Conservation (phyloP, 805 yeast genomes). For the Saccharomycopsis olivae region DNA sequence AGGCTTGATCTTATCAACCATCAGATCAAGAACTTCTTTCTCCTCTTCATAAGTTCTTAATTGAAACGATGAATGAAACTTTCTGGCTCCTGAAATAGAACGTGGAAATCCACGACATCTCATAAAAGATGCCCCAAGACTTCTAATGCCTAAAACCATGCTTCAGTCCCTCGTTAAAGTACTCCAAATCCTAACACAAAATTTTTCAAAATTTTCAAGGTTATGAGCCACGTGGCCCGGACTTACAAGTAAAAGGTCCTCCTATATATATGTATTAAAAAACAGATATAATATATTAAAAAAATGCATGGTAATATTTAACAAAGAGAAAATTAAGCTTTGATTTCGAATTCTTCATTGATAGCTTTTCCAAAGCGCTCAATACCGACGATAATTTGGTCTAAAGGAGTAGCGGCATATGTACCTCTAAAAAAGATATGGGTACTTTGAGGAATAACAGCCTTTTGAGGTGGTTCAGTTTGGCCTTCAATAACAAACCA, state of each 20-base stretch:
- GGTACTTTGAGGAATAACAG: constrained; percentile 29
- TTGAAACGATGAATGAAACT: constrained; percentile 25
- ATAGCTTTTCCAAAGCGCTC: constrained; percentile 60
- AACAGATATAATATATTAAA: too few species aligned
- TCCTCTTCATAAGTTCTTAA: constrained; percentile 53
- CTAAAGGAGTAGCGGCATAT: constrained; percentile 75
- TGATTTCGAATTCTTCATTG: constrained; percentile 34
- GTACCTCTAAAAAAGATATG: constrained; percentile 77
- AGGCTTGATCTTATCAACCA: constrained; percentile 34
- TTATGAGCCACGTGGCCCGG: too few species aligned
- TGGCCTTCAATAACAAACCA: constrained; percentile 60
- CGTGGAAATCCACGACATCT: not conserved
- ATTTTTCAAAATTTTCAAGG: too few species aligned
- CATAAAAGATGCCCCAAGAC: not conserved
- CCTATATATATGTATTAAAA: too few species aligned
- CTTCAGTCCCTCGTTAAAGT: too few species aligned
- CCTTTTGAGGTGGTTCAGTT: constrained; percentile 47
- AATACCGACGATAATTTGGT: constrained; percentile 47
- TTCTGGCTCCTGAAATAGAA: constrained; percentile 18
- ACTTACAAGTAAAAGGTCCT: too few species aligned
- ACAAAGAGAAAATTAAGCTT: too few species aligned
- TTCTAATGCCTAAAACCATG: too few species aligned
- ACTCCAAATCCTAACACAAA: too few species aligned
- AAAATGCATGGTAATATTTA: too few species aligned
- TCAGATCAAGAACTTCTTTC: constrained; percentile 52